Percentiles rank a stretch among this genome's conserved stretches.
Conservation (phyloP, 2,329 filamentous ascomycete genomes). For the Fusarium multiceps region DNA sequence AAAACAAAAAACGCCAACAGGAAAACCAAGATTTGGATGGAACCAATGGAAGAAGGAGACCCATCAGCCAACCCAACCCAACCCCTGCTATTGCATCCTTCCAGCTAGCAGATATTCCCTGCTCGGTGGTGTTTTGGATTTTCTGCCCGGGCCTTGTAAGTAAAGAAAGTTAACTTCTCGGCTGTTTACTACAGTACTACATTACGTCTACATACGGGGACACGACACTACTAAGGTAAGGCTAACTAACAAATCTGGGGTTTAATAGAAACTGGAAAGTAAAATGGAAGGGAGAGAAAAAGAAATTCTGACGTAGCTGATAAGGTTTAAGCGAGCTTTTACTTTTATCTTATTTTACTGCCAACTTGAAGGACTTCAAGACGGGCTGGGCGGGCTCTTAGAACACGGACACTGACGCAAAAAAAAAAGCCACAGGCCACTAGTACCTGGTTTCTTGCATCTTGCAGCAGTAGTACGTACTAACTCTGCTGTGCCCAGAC, state of each 20-base stretch:
- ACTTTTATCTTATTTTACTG: background rate
- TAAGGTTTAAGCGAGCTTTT: background rate
- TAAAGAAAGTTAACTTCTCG: background rate
- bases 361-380: background rate
- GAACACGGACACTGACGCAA: background rate
- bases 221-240: background rate
- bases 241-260: background rate
- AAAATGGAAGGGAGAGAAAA: background rate
- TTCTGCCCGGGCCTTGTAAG: background rate
- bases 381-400: background rate
- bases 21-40: conserved; percentile 26
- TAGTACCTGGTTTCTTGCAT: conserved; percentile 9
- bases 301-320: background rate
- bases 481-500: background rate
- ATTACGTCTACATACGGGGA: background rate
- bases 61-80: background rate
- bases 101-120: conserved; percentile 20
- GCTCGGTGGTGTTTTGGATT: conserved; percentile 31
- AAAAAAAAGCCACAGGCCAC: background rate
- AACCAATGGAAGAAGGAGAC: conserved; percentile 26
- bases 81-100: background rate
- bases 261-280: background rate
- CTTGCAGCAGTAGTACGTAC: conserved; percentile 5
- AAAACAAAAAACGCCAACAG: conserved; percentile 11
- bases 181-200: background rate